Evolutionary conservation across 2,329 filamentous ascomycete species (phyloP), one percentile per base, ranked within the genome.

Genomic region (Penicillium sp.): DNA sequence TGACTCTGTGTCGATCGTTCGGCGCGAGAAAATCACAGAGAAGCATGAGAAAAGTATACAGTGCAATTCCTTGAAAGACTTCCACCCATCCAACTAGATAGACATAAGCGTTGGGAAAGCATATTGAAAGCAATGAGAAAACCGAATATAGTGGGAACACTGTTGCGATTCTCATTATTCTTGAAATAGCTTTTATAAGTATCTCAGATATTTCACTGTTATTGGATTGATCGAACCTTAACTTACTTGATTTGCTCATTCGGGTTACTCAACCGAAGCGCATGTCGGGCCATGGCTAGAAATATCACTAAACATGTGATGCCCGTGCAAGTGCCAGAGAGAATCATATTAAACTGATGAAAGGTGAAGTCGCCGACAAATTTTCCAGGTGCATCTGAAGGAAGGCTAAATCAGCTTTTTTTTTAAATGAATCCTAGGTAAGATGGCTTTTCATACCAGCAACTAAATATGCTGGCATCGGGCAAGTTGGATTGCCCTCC

Each of bases 1-100:
- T 55, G 7, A 69, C 67, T 7, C 71, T 65, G 17, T 64, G 64
- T 9, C 61, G 51, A 13, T 68, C 59, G 39, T 69, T 68, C 2
- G 73, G 69, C 7, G 64, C 71, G 4, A 79, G 60, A 42, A 70
- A 77, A 37, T 75, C 74, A 56, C 72, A 75, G 4, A 58, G 43
- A 7, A 58, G 67, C 8, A 79, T 64, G 54, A 77, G 76, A 58
- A 79, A 79, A 9, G 68, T 66, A n/a, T 68, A 70, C 1, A 80
- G 59, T 8, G 75, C 73, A 23, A 75, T 59, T 4, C 69, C 63
- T 61, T 79, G 71, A 51, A 73, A 67, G 5, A 75, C 52, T 18
- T 74, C 70, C 20, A 73, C 58, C 61, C 73, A 73, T 2, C 72
- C 68, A 24, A 68, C 58, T 10, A 79, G 51, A 54, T 78, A 79